phyloP scores from a whole-genome alignment of 1,139 yeast genomes.

The Taiozyma sp. region DNA sequence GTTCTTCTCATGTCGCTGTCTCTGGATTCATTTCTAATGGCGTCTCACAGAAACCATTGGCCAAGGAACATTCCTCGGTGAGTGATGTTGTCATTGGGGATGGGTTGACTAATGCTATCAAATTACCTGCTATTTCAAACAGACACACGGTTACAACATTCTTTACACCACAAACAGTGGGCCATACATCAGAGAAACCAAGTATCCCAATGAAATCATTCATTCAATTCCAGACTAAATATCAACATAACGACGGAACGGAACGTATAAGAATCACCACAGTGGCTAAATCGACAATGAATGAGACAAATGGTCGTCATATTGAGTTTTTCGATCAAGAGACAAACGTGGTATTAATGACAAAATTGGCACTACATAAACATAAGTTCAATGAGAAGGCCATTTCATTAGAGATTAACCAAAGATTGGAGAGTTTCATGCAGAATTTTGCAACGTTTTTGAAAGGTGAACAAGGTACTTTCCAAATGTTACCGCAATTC shows the following conservation, averaged over 20 bases:
- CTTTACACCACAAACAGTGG: conserved; percentile 54
- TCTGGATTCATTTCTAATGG: conserved; percentile 62
- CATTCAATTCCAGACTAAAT: conserved; percentile 54
- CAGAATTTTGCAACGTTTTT: conserved; percentile 31
- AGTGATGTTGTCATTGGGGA: conserved; percentile 60
- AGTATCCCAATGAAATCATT: conserved; percentile 23
- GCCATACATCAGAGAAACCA: conserved; percentile 15
- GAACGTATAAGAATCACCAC: conserved; percentile 56
- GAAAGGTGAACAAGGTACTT: conserved; percentile 11
- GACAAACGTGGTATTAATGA: conserved; percentile 58
- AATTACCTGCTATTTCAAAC: conserved; percentile 46
- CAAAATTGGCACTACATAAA: conserved; percentile 19
- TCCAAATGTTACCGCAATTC: conserved; percentile 53
- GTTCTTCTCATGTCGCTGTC: conserved; percentile 51
- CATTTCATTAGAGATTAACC: background rate
- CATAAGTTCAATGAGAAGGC: conserved; percentile 28
- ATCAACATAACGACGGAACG: conserved; percentile 55
- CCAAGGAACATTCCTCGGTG: conserved; percentile 37
- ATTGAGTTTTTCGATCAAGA: conserved; percentile 52
- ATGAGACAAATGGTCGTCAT: conserved; percentile 6
- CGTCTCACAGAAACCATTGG: background rate
- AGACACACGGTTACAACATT: conserved; percentile 54
- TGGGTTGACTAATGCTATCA: conserved; percentile 54
- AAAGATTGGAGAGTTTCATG: conserved; percentile 24
- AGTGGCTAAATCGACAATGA: conserved; percentile 30